These are phyloP conservation scores for Talaromyces wortmannii DNA, from an alignment of 495 filamentous ascomycete species.

Conservation along the genomic window DNA sequence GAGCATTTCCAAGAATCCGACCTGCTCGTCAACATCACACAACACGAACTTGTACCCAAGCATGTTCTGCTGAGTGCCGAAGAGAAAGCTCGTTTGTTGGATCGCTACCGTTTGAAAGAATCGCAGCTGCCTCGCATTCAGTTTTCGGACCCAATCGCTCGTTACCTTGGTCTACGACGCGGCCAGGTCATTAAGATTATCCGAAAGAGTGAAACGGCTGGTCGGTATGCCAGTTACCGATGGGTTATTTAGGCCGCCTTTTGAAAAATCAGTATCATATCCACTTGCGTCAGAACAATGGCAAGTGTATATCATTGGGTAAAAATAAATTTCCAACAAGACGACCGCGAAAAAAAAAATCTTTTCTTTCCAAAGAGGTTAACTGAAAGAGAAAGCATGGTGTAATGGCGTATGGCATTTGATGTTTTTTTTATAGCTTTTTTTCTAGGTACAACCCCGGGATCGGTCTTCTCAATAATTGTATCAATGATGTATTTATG, in stretches of 20 bases:
- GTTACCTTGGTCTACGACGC: constrained; percentile 83
- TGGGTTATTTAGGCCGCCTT: constrained; percentile 49
- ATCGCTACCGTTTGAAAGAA: constrained; percentile 92
- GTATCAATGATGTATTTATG: background rate
- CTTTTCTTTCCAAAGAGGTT: background rate
- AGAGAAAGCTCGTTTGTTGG: constrained; percentile 77
- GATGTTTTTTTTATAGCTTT: constrained; percentile 14
- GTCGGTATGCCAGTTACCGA: constrained; percentile 54
- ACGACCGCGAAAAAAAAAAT: background rate
- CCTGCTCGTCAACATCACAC: constrained; percentile 94
- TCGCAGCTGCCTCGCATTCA: constrained; percentile 92
- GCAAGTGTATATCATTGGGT: background rate
- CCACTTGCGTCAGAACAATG: background rate
- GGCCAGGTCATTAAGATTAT: constrained; percentile 99
- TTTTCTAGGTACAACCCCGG: background rate
- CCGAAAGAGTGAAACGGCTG: constrained; percentile 60
- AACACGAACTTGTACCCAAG: constrained; percentile 92
- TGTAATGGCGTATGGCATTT: constrained; percentile 33
- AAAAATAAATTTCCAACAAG: constrained; percentile 2
- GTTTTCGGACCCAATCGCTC: constrained; percentile 82
- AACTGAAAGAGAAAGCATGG: constrained; percentile 29
- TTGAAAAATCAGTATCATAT: background rate
- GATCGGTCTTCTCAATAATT: background rate
- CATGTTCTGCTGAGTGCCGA: constrained; percentile 84
- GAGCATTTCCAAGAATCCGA: constrained; percentile 96